Evolutionary conservation across 345 rosid species (phyloP).

Genomic region (Eucalyptus polybractea): DNA sequence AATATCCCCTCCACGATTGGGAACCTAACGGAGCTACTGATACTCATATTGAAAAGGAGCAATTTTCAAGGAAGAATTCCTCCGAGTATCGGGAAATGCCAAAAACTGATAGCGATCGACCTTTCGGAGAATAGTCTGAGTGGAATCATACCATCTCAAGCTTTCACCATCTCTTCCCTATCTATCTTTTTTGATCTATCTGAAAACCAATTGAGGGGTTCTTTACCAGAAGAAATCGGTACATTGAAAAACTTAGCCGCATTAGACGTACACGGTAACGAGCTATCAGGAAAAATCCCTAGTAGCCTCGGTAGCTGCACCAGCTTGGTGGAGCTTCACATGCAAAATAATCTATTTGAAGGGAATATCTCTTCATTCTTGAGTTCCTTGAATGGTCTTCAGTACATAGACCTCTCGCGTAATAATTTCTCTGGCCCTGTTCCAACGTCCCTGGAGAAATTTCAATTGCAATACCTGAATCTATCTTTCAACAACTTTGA

Average conservation of each 20-base stretch:
- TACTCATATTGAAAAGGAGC: not conserved
- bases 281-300: not conserved
- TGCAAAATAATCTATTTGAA: not conserved
- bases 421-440: not conserved
- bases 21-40: not conserved
- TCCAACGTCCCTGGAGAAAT: not conserved
- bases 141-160: not conserved
- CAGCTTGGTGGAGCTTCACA: not conserved
- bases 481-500: slow-evolving; percentile 5
- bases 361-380: not conserved
- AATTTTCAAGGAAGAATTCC: slow-evolving; percentile 3
- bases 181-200: not conserved
- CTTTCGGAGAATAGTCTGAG: not conserved
- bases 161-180: not conserved
- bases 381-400: not conserved
- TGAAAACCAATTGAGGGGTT: not conserved
- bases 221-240: not conserved
- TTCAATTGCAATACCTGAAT: not conserved
- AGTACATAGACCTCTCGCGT: not conserved
- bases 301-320: not conserved
- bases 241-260: not conserved
- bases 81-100: not conserved
- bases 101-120: not conserved
- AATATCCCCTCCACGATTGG: not conserved
- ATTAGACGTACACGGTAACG: not conserved